A percentile compares a stretch with the other conserved stretches of the same genome.
phyloP scores from a whole-genome alignment of 108 stramenopile species.

The Seminavis robusta region DNA sequence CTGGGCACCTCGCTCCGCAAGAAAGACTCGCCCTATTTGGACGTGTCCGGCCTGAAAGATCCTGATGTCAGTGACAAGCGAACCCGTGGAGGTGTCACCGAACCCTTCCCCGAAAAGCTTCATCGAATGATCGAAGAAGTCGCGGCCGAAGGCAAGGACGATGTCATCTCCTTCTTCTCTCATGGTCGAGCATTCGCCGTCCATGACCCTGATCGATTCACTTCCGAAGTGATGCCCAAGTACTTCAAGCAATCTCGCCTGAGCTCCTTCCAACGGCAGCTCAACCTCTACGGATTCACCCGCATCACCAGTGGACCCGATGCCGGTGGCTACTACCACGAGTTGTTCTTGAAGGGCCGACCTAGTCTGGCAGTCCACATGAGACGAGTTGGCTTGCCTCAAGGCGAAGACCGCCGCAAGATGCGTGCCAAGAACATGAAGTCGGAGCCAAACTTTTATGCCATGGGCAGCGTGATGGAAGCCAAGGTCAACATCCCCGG shows the following conservation, averaged over 20 bases:
- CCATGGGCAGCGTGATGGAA: no score
- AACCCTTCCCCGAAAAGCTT: constrained; percentile 40
- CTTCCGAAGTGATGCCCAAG: constrained; percentile 49
- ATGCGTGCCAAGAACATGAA: constrained; percentile 1
- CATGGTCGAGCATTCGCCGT: constrained; percentile 40
- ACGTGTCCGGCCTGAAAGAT: constrained; percentile 19
- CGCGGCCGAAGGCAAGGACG: constrained; percentile 29
- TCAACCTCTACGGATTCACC: constrained; percentile 78
- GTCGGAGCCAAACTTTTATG: constrained; percentile 49
- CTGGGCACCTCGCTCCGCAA: constrained; percentile 21
- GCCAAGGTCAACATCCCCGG: no score
- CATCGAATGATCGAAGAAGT: constrained; percentile 44
- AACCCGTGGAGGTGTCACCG: constrained; percentile 47
- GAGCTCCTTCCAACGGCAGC: constrained; percentile 15
- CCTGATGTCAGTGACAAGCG: constrained; percentile 13
- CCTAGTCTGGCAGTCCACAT: constrained; percentile 12
- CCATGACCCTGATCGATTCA: constrained; percentile 44
- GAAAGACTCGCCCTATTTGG: constrained; percentile 24
- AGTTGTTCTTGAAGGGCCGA: constrained; percentile 9
- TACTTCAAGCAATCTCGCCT: constrained; percentile 55
- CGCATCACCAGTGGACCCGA: constrained; percentile 44
- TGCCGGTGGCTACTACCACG: constrained; percentile 30
- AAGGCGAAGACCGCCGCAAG: constrained; percentile 15
- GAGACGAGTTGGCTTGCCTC: constrained; percentile 18
- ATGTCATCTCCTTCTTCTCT: constrained; percentile 53